Evolutionary conservation across 306 rosid species (phyloP).

Genomic region (Adenanthera pavonina): DNA sequence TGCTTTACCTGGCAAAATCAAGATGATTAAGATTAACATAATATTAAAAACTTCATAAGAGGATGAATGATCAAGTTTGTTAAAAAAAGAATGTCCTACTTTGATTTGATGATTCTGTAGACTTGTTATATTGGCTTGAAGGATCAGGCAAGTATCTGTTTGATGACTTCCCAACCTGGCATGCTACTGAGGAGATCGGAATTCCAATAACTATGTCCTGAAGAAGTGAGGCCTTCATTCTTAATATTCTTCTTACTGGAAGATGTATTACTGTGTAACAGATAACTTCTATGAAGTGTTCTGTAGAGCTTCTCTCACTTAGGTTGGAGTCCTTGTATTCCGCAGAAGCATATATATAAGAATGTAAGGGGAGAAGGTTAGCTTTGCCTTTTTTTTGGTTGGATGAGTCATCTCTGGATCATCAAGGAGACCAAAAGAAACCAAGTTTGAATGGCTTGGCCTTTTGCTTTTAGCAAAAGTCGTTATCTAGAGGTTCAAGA

Average conservation of each 20-base stretch:
- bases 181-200: constrained; percentile 39
- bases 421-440: constrained; percentile 38
- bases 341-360: not conserved
- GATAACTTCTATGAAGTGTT: not conserved
- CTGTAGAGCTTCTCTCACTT: constrained; percentile 1
- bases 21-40: not conserved
- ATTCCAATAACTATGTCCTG: constrained; percentile 47
- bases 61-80: not conserved
- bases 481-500: constrained; percentile 13
- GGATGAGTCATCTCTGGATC: constrained; percentile 47
- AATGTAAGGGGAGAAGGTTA: constrained; percentile 22
- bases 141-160: constrained; percentile 31
- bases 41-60: too few relatives aligned
- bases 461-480: constrained; percentile 40
- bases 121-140: constrained; percentile 11
- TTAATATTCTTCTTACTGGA: not conserved
- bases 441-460: constrained; percentile 32
- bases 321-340: constrained; percentile 13
- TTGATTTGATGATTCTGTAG: constrained; percentile 22
- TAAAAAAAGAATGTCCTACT: constrained; percentile 23
- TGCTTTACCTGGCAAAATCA: constrained; percentile 32
- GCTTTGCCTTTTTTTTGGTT: constrained; percentile 21
- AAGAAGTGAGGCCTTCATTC: constrained; percentile 52
- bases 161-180: constrained; percentile 11
- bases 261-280: not conserved